These are phyloP conservation scores for Diplosphaera chodatii DNA, from an alignment of 139 green algal genomes.

Conservation along the genomic window DNA sequence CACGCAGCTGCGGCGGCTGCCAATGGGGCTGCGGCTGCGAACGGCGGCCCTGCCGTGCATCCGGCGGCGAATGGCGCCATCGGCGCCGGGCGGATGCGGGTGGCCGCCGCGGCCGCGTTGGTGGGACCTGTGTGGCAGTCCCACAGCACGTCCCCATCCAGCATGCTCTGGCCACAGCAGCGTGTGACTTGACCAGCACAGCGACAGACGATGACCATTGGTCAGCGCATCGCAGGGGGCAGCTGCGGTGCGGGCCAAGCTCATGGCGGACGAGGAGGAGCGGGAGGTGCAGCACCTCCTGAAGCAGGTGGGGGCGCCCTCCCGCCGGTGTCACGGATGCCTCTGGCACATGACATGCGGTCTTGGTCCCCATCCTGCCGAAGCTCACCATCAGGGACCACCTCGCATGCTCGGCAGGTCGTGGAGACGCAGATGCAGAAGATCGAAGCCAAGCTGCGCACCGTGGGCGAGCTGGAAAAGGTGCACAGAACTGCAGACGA, in stretches of 20 bases:
- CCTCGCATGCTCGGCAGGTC: not conserved
- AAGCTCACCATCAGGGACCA: too few relatives aligned
- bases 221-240: too few relatives aligned
- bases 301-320: too few relatives aligned
- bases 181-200: too few relatives aligned
- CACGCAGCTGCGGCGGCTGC: not conserved
- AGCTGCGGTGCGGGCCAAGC: slow-evolving; percentile 57
- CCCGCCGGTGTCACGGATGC: too few relatives aligned
- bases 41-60: not conserved
- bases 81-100: slow-evolving; percentile 5
- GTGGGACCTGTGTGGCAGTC: too few relatives aligned
- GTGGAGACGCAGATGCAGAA: slow-evolving; percentile 27
- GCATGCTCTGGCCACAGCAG: too few relatives aligned
- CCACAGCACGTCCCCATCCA: too few relatives aligned
- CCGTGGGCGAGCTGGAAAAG: slow-evolving; percentile 36
- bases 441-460: slow-evolving; percentile 48
- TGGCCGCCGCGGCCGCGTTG: slow-evolving; percentile 53
- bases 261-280: slow-evolving; percentile 27
- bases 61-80: not conserved
- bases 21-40: not conserved
- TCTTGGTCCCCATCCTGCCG: not conserved
- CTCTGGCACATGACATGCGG: too few relatives aligned
- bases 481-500: too few relatives aligned
- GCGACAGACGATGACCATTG: too few relatives aligned
- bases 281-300: slow-evolving; percentile 4